Base-by-base conservation (phyloP, 768 basidiomycete species). In the Boletus pseudo-olivaceus region DNA sequence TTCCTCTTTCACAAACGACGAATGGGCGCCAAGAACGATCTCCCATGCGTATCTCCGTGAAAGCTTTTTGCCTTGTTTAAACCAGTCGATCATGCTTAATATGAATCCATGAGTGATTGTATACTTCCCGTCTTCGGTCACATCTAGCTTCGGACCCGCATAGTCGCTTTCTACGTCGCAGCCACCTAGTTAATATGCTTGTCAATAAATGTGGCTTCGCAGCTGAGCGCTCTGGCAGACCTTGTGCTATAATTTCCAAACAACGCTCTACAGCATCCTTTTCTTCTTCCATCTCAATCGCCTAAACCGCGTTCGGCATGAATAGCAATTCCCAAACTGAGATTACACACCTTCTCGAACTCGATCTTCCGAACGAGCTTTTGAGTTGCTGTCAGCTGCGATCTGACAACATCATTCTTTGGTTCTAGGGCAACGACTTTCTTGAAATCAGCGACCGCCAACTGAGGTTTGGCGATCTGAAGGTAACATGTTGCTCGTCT, bases 41-140 rank as follows among this genome's bases (percentile, higher is more conserved):
- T 98, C 93, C 95, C 93, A 98, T 27, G 87, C 93, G 56, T 93
- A 88, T 71, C 95, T 80, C 70, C 86, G 85, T 5, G 93, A 84
- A 44, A 98, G 73, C n/a, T 87, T 78, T 69, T 97, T 97, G n/a
- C 93, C 94, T 41, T 85, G 81, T 75, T 94, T 95, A 75, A 97
- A 98, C 85, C 85, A 91, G 58, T 85, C 76, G 46, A 97, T 84
- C 93, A 98, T 94, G 37, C 74, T 79, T 58, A 80, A 78, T 57
- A 99, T 77, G 69, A 98, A 99, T 49, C 86, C 80, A 35, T 80
- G 70, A 26, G 85, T 90, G 58, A 95, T 89, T 46, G 70, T 75
- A 71, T 82, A 93, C 73, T 85, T 84, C 47, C 83, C 86, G 58
- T 83, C 80, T 49, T 82, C 78, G 39, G 75, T 69, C 14, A 72